Percentiles rank a stretch among this genome's conserved stretches.
phyloP scores from a whole-genome alignment of 2,329 filamentous ascomycete species.

The Pseudogymnoascus sp. region DNA sequence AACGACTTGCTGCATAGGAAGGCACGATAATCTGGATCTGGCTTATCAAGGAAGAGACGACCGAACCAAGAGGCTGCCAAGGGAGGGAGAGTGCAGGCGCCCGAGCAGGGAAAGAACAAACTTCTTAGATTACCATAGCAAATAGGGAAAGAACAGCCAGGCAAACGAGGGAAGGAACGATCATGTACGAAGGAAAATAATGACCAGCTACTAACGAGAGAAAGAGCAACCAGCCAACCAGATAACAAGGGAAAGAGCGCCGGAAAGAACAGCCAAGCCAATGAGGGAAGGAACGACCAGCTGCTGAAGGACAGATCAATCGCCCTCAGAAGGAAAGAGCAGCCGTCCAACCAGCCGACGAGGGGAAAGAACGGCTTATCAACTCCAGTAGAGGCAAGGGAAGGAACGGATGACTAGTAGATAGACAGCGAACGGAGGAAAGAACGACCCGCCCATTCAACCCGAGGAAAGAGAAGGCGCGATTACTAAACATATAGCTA shows the following conservation, averaged over 20 bases:
- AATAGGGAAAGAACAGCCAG: background rate
- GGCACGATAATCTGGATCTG: background rate
- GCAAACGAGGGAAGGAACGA: background rate
- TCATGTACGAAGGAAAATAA: too few species aligned
- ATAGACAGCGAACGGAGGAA: background rate
- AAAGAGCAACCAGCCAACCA: background rate
- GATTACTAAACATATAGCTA: background rate
- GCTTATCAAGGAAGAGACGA: too few species aligned
- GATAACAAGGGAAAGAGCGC: background rate
- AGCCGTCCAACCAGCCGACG: background rate
- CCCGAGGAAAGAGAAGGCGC: background rate
- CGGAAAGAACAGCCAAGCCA: background rate
- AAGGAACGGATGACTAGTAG: background rate
- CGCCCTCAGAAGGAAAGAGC: background rate
- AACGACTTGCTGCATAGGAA: background rate
- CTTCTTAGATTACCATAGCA: background rate
- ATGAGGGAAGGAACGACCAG: background rate
- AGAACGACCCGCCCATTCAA: background rate
- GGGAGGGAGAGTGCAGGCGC: background rate
- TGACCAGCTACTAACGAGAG: background rate
- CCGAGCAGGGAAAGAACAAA: too few species aligned
- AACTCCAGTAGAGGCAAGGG: background rate
- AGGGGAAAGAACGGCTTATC: background rate
- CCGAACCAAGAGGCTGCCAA: too few species aligned
- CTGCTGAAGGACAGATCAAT: background rate